Base-by-base conservation (phyloP, 2,329 filamentous ascomycete genomes). In the Gnomoniopsis smithogilvyi region DNA sequence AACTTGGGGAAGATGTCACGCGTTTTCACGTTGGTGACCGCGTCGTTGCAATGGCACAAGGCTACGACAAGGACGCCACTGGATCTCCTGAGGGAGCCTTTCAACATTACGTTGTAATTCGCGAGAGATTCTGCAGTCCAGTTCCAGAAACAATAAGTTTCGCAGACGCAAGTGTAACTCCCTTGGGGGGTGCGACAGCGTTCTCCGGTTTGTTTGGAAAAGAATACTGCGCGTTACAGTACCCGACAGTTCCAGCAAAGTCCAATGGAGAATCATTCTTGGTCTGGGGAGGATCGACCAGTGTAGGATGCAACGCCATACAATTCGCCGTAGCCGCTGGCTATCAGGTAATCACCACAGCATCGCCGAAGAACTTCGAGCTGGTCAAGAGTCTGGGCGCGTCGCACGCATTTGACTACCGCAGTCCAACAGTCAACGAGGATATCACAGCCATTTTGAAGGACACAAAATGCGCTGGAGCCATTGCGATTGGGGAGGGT, bases 231-330 rank as follows among this genome's bases (percentile, higher is more conserved):
- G 65, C 57, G 0, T 54, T 69, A 8, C 59, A 17, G 21, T 59
- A 62, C n/a, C 67, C 67, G 0, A 62, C 53, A 10, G 6, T 56
- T 17, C 45, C 21, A 15, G 30, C 46, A 38, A 54, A 38, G 50
- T 58, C 46, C 11, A 59, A 51, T 26, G 38, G 38, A 22, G 22
- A 22, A 38, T 24, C 68, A 22, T 12, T 80, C 0, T 65, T 82
- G n/a, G 66, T 82, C 19, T 81, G 76, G 75, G 79, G 79, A 36
- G 81, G 78, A 3, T 74, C 77, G 2, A 72, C 73, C 8, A 73
- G 70, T 48, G 76, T 80, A 1, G 78, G 78, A 4, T 69, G 71
- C 62, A 74, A 72, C 52, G 75, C 74, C 2, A 71, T 79, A 4
- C 77, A 80, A 62, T 70, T 80, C 4, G 73, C 75, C 17, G 62